Percentiles rank a stretch among this genome's conserved stretches.
Evolutionary conservation across 371 early-diverging fungal genomes (phyloP).

Genomic region (Syncephalastrum monosporum): DNA sequence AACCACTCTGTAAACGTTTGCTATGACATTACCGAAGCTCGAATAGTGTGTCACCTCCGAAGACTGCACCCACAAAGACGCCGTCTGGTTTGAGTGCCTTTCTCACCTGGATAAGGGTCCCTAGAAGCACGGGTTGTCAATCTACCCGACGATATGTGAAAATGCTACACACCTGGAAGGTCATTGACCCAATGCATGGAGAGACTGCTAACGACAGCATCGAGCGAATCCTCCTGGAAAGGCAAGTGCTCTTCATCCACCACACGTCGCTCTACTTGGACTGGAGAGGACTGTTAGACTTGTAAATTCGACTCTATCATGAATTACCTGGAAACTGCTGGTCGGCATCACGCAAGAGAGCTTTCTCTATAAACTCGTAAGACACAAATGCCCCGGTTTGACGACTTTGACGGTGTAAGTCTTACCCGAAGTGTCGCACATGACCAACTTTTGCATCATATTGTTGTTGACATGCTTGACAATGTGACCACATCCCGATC

Average conservation of each 20-base stretch:
- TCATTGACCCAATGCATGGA: constrained; percentile 97
- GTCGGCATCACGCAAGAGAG: constrained; percentile 69
- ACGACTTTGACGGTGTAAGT: neutral
- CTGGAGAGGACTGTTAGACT: constrained; percentile 23
- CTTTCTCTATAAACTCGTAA: constrained; percentile 47
- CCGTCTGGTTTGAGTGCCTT: constrained; percentile 87
- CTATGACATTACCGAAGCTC: constrained; percentile 62
- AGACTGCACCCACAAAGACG: constrained; percentile 88
- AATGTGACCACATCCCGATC: constrained; percentile 89
- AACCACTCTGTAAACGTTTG: neutral
- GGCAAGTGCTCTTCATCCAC: constrained; percentile 84
- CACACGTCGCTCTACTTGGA: constrained; percentile 73
- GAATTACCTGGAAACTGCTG: constrained; percentile 60
- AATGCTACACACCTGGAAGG: constrained; percentile 64
- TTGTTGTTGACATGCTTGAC: constrained; percentile 77
- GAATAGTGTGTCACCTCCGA: constrained; percentile 94
- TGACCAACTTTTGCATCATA: constrained; percentile 77
- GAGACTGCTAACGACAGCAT: constrained; percentile 84
- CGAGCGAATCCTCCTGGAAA: constrained; percentile 81
- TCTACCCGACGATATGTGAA: neutral
- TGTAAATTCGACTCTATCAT: constrained; percentile 39
- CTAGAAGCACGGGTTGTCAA: constrained; percentile 16
- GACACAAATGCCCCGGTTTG: neutral
- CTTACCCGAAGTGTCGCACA: constrained; percentile 85
- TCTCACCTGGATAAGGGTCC: constrained; percentile 80